These are phyloP conservation scores for Rhodomyrtus psidioides DNA, from an alignment of 441 rosid species.

Conservation along the genomic window DNA sequence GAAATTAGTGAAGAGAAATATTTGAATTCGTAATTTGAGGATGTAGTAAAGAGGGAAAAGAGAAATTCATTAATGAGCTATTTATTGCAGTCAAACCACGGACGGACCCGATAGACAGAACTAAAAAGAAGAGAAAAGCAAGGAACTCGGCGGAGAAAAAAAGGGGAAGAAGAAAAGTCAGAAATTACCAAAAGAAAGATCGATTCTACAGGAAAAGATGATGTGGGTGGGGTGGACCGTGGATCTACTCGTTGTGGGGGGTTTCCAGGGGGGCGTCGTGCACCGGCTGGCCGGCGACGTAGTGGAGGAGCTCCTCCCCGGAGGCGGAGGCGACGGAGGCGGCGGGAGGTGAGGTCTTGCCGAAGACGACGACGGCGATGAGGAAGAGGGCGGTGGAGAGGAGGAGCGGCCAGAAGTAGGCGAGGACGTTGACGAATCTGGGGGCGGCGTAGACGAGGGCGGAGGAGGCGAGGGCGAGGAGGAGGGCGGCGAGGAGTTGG, in stretches of 20 bases:
- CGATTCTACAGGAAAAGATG: background rate
- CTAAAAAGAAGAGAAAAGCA: background rate
- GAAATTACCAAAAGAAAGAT: background rate
- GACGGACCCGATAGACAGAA: background rate
- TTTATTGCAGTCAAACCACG: background rate
- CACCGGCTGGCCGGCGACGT: constrained; percentile 67
- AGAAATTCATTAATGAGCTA: background rate
- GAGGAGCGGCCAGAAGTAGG: constrained; percentile 81
- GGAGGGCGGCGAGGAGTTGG: constrained; percentile 34
- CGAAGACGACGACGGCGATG: constrained; percentile 55
- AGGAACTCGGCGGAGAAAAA: background rate
- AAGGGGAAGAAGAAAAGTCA: background rate
- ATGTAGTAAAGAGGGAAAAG: background rate
- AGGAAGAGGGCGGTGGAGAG: constrained; percentile 86
- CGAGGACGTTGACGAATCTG: constrained; percentile 51
- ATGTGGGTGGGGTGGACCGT: background rate
- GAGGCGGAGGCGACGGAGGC: constrained; percentile 11
- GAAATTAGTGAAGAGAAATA: background rate
- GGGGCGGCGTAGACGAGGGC: constrained; percentile 46
- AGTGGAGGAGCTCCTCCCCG: constrained; percentile 61
- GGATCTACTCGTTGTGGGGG: background rate
- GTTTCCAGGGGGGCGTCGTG: background rate
- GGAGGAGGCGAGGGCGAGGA: constrained; percentile 11
- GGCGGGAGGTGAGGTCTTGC: constrained; percentile 25
- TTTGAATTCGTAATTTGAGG: background rate